phyloP scores from a whole-genome alignment of 805 yeast genomes.

The Teunomyces stri region DNA sequence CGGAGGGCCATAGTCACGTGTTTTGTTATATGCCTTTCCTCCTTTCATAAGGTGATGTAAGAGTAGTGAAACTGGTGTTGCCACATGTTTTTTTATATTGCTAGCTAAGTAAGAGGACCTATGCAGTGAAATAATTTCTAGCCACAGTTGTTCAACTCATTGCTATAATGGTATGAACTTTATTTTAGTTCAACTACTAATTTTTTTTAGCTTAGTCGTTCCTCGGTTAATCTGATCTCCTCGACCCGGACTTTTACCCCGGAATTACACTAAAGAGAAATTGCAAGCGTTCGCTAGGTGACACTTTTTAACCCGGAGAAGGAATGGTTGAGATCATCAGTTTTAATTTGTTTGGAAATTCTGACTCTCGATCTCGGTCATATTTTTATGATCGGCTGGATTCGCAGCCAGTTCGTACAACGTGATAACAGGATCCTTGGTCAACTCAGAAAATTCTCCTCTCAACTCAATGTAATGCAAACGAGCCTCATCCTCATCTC shows the following conservation, averaged over 20 bases:
- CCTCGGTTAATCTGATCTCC: background rate
- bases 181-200: too few relatives aligned
- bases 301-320: too few relatives aligned
- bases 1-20: slow-evolving; percentile 6
- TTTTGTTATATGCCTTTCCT: too few relatives aligned
- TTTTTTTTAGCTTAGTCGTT: too few relatives aligned
- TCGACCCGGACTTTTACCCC: background rate
- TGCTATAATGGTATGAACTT: background rate
- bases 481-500: slow-evolving; percentile 50
- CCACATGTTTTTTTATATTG: too few relatives aligned
- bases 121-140: background rate
- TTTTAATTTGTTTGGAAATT: slow-evolving; percentile 2
- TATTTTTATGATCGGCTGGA: slow-evolving; percentile 74
- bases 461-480: slow-evolving; percentile 74
- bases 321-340: background rate
- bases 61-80: background rate
- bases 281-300: too few relatives aligned
- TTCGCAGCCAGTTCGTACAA: slow-evolving; percentile 90
- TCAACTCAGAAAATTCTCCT: slow-evolving; percentile 61
- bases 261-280: background rate
- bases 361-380: slow-evolving; percentile 10
- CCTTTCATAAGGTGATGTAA: background rate
- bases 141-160: background rate
- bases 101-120: too few relatives aligned
- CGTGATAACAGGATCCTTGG: slow-evolving; percentile 69